Evolutionary conservation across 2,329 filamentous ascomycete genomes (phyloP), one percentile per base, ranked within the genome.

Genomic region (Lachnellula hyalina): DNA sequence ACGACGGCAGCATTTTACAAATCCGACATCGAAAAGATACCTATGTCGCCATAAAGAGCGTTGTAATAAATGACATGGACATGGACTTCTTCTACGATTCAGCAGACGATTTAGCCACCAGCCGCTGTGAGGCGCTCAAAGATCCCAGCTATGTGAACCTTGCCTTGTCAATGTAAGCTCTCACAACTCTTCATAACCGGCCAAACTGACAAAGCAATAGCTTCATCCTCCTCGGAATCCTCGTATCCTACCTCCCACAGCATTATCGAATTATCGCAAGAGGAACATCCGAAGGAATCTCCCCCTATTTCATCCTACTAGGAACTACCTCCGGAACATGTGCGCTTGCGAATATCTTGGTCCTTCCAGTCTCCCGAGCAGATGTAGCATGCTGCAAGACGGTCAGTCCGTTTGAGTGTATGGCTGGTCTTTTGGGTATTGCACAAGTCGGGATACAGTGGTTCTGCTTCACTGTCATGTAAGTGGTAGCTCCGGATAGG

Each of bases 191-290:
- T 9, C 34, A 19, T 42, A 17, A 7, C 6, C n/a, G 25, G 4
- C 25, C 28, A n/a, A 19, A 49, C 55, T 54, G 17, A 59, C 23
- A 7, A 28, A 35, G 21, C 40, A 40, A 35, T 49, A 65, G 64
- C 48, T 72, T 96, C 65, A 90, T 97, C 63, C 78, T 97, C 58
- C 70, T 96, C 64, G 93, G 93, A 54, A 92, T 97, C 65, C 78
- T 96, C 58, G 75, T 96, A 55, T 97, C 93, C 35, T 99, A 99
- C 74, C 80, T 97, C 2, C 94, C 94, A 0, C 94, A 99, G 70
- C 93, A 97, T 73, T 82, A 87, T 71, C 90, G 94, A 67, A 97
- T 99, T 73, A 89, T 96, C 63, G 78, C 82, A 41, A 84, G 91
- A 53, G 83, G 86, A 58, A 94, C 90, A 14, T 95, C 93, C 21